Evolutionary conservation across 306 rosid species (phyloP).

Genomic region (Fagus sylvatica): DNA sequence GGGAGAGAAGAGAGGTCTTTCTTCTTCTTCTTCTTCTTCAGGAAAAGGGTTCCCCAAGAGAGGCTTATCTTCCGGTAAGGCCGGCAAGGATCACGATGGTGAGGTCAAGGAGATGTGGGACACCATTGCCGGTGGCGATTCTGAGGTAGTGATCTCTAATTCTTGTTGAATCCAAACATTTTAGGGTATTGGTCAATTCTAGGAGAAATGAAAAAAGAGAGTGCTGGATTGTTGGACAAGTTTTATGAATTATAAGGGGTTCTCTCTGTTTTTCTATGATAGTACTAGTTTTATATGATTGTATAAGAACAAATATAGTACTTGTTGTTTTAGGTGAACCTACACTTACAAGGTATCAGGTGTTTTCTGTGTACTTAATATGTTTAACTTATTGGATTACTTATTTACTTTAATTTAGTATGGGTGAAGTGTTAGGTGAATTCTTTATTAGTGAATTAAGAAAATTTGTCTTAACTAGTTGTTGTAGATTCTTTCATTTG

Average conservation of each 20-base stretch:
- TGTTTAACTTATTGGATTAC: too few species aligned
- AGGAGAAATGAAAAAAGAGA: too few species aligned
- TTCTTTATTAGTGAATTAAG: too few species aligned
- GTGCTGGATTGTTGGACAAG: too few species aligned
- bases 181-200: not conserved
- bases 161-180: not conserved
- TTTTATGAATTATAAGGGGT: too few species aligned
- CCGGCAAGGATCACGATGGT: constrained; percentile 76
- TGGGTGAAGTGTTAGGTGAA: too few species aligned
- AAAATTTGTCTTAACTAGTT: too few species aligned
- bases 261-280: not conserved
- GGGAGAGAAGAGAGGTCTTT: constrained; percentile 59
- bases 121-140: constrained; percentile 77
- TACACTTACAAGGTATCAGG: not conserved
- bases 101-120: constrained; percentile 99
- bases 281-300: not conserved
- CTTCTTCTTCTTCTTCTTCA: constrained; percentile 42
- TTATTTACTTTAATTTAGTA: too few species aligned
- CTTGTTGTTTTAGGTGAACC: not conserved
- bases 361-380: too few species aligned
- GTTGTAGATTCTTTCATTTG: too few species aligned
- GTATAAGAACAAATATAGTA: too few species aligned
- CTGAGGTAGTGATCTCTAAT: constrained; percentile 55
- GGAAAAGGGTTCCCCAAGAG: constrained; percentile 46
- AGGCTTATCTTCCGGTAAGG: constrained; percentile 61